Base-by-base conservation (phyloP, 2,329 filamentous ascomycete genomes). In the Penicillium sumatraense region DNA sequence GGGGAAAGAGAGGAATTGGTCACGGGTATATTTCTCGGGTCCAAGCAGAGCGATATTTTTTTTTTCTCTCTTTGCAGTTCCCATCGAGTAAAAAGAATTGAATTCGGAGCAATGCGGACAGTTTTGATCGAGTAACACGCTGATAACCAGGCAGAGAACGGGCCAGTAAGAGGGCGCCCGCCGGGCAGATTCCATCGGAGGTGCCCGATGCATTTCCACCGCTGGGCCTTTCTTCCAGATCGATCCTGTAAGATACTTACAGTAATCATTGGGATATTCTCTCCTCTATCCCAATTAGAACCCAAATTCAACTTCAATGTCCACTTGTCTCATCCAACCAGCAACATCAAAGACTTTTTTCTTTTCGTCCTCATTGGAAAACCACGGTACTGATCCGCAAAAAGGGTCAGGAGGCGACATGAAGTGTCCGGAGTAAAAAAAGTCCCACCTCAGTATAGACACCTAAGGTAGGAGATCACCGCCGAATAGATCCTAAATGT, bases 101-200 rank as follows among this genome's bases (percentile, higher is more conserved):
- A 23, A 13, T 16, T 27, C 47, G 52, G 42, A 49, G 31, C 20
- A 38, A 35, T 23, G 20, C 41, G 50, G 53, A 47, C 27, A 61
- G 57, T 68, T 68, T 68, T 59, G 63, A 69, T 69, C 65, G 64
- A 68, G 65, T 69, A 68, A 69, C 21, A 48, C 29, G 53, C 41
- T 56, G 56, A 63, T 59, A 55, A 65, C 51, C 16, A 5, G 36
- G 16, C 36, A 36, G 14, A 16, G n/a, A 18, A 49, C 38, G 49
- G 41, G 29, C 53, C 46, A 45, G 41, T 57, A 54, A 62, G 60
- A 61, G 61, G 53, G n/a, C 29, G 29, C 29, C 48, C 54, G 44
- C 44, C 52, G 47, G 42, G 50, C 49, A 29, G 26, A 14, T 14
- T 31, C 60, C 60, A 55, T 68, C 68, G 68, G 68, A 70, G 67